Evolutionary conservation across 1,139 yeast genomes (phyloP).

Genomic region (Suhomyces kunorum): DNA sequence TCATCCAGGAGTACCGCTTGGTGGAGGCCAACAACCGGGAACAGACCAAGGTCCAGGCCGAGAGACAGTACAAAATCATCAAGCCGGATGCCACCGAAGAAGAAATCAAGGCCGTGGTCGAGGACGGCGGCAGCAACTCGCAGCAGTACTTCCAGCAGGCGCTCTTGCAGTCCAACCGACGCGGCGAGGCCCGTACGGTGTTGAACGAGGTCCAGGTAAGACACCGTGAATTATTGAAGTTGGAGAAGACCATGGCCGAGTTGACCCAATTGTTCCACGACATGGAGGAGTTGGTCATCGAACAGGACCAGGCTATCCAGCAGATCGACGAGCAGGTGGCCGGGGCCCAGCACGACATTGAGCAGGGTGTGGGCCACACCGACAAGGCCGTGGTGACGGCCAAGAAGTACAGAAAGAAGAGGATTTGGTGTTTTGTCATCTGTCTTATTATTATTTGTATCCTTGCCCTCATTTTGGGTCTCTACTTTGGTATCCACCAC

Average conservation of each 20-base stretch:
- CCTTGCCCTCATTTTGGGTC: conserved; percentile 66
- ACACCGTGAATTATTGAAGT: conserved; percentile 92
- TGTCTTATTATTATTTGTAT: conserved; percentile 59
- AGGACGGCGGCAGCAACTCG: conserved; percentile 59
- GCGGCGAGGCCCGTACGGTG: conserved; percentile 96
- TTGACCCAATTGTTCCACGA: conserved; percentile 92
- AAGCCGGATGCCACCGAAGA: conserved; percentile 90
- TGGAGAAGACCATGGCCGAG: conserved; percentile 95
- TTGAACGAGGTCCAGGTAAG: conserved; percentile 94
- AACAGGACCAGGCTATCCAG: conserved; percentile 88
- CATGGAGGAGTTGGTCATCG: conserved; percentile 95
- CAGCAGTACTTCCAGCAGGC: conserved; percentile 96
- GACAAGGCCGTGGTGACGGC: conserved; percentile 88
- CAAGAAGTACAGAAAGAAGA: conserved; percentile 87
- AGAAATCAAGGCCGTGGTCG: conserved; percentile 81
- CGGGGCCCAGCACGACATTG: conserved; percentile 86
- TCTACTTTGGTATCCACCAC: conserved; percentile 39
- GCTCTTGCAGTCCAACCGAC: conserved; percentile 83
- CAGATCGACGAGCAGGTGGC: conserved; percentile 80
- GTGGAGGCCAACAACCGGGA: conserved; percentile 87
- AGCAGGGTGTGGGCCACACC: conserved; percentile 93
- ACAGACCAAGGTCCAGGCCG: conserved; percentile 83
- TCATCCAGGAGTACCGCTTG: conserved; percentile 83
- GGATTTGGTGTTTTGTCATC: conserved; percentile 81
- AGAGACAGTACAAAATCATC: conserved; percentile 88